Conservation (phyloP, 108 stramenopile species). For the Cylindrotheca fusiformis region DNA sequence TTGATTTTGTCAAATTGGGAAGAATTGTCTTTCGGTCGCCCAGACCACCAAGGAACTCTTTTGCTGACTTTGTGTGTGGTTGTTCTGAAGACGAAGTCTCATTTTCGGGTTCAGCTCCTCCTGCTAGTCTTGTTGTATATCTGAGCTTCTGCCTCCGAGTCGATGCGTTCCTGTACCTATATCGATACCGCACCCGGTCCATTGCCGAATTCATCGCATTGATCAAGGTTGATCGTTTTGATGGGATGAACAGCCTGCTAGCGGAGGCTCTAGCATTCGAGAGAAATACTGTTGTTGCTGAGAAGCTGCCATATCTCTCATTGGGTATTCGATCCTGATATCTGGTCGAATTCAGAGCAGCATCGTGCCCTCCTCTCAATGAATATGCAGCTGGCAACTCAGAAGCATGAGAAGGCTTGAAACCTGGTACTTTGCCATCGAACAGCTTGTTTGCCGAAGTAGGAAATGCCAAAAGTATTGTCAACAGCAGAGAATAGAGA, state of each 20-base stretch:
- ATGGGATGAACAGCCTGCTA: neutral
- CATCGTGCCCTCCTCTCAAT: too few relatives aligned
- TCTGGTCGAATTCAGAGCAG: too few relatives aligned
- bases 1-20: neutral
- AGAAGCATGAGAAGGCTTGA: too few relatives aligned
- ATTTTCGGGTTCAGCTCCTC: conserved; percentile 8
- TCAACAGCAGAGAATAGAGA: too few relatives aligned
- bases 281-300: neutral
- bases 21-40: neutral
- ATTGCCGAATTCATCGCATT: neutral
- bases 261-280: neutral
- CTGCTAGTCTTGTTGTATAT: conserved; percentile 6
- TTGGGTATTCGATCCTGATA: neutral
- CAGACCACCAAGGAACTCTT: neutral
- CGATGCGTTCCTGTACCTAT: neutral
- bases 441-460: too few relatives aligned
- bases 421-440: too few relatives aligned
- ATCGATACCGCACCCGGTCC: neutral
- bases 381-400: too few relatives aligned
- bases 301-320: neutral
- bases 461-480: too few relatives aligned
- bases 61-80: neutral
- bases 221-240: neutral
- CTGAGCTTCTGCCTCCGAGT: neutral
- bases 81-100: neutral